phyloP scores from a whole-genome alignment of 768 basidiomycete species.

The Suillus fuscotomentosus region DNA sequence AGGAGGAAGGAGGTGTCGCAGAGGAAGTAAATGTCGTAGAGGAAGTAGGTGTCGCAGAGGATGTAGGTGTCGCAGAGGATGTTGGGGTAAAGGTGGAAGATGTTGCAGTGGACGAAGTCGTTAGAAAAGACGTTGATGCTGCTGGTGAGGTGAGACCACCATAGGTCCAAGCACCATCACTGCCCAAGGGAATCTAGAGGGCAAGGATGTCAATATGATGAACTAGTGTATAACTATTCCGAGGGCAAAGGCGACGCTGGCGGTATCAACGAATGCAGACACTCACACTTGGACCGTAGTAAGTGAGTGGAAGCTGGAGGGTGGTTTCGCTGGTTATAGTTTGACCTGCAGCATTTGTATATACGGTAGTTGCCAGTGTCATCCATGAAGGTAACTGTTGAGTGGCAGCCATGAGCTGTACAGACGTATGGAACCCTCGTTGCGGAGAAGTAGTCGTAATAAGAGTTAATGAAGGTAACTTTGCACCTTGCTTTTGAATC shows the following conservation, averaged over 20 bases:
- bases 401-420: slow-evolving; percentile 37
- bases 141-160: slow-evolving; percentile 74
- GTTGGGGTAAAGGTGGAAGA: slow-evolving; percentile 22
- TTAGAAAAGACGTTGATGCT: slow-evolving; percentile 28
- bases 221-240: background rate
- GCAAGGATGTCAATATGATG: slow-evolving; percentile 5
- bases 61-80: slow-evolving; percentile 27
- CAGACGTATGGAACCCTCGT: slow-evolving; percentile 10
- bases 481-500: slow-evolving; percentile 9
- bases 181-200: slow-evolving; percentile 68
- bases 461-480: slow-evolving; percentile 25
- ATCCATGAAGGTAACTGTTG: slow-evolving; percentile 77
- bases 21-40: slow-evolving; percentile 27
- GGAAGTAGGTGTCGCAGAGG: background rate
- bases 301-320: slow-evolving; percentile 70
- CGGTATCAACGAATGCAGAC: background rate
- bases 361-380: slow-evolving; percentile 48
- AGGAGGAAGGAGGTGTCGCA: slow-evolving; percentile 9
- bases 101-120: slow-evolving; percentile 22
- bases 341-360: slow-evolving; percentile 52
- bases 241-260: background rate
- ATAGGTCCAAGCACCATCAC: slow-evolving; percentile 61
- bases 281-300: slow-evolving; percentile 82
- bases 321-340: slow-evolving; percentile 58
- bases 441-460: slow-evolving; percentile 8